Evolutionary conservation across 805 yeast species (phyloP).

Genomic region (Suhomyces xylopsoci): DNA sequence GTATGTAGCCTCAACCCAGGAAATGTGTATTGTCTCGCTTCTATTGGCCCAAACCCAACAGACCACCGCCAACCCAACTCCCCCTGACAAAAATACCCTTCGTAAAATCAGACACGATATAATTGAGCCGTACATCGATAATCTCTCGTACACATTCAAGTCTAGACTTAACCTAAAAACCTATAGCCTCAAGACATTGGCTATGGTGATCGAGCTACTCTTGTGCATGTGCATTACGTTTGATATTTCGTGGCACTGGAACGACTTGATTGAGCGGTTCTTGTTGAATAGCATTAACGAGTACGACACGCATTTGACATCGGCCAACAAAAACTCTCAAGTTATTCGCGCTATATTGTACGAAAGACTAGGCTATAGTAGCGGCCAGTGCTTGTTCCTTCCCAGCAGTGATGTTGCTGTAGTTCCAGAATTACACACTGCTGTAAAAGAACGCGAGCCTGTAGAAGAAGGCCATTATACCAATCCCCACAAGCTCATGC

Average conservation of each 20-base stretch:
- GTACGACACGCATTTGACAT: slow-evolving; percentile 42
- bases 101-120: slow-evolving; percentile 52
- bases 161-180: slow-evolving; percentile 68
- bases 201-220: slow-evolving; percentile 71
- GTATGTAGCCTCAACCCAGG: slow-evolving; percentile 80
- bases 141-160: slow-evolving; percentile 68
- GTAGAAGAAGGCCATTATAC: slow-evolving; percentile 27
- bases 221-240: slow-evolving; percentile 43
- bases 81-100: slow-evolving; percentile 39
- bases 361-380: slow-evolving; percentile 41
- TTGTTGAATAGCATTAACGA: slow-evolving; percentile 45
- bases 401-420: slow-evolving; percentile 2
- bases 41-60: slow-evolving; percentile 55
- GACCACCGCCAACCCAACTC: slow-evolving; percentile 27
- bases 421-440: neutral
- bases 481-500: slow-evolving; percentile 33
- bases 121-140: slow-evolving; percentile 62
- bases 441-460: slow-evolving; percentile 1
- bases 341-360: slow-evolving; percentile 44
- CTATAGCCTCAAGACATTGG: slow-evolving; percentile 64
- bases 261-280: slow-evolving; percentile 42
- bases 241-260: slow-evolving; percentile 45
- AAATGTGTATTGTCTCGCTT: slow-evolving; percentile 75
- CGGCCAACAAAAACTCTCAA: slow-evolving; percentile 41
- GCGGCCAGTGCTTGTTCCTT: slow-evolving; percentile 41